These are phyloP conservation scores for Hymenoscyphus albidus DNA, from an alignment of 2,329 filamentous ascomycete genomes.

Conservation along the genomic window DNA sequence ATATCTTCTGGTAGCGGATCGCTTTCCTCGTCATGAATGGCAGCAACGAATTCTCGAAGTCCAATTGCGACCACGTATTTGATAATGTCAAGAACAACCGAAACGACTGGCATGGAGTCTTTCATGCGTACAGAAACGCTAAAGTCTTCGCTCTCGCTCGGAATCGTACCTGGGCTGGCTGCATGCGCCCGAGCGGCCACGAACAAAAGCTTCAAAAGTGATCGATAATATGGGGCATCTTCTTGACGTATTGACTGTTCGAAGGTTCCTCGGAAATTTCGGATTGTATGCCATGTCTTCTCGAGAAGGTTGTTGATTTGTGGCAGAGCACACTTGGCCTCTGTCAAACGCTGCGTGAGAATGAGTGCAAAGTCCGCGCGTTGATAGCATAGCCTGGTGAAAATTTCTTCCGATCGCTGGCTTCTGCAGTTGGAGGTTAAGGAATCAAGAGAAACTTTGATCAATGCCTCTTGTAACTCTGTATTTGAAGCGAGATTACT, in stretches of 20 bases:
- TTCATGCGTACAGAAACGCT: conserved; percentile 22
- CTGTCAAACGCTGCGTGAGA: conserved; percentile 74
- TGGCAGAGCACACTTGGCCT: conserved; percentile 44
- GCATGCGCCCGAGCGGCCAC: conserved; percentile 68
- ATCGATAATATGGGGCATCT: conserved; percentile 71
- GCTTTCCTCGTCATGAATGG: conserved; percentile 71
- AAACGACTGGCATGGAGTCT: conserved; percentile 36
- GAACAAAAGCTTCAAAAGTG: conserved; percentile 79
- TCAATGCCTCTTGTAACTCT: conserved; percentile 31
- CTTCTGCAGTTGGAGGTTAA: conserved; percentile 71
- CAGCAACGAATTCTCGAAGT: conserved; percentile 74
- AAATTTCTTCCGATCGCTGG: conserved; percentile 75
- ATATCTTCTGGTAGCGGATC: conserved; percentile 74
- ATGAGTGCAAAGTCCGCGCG: conserved; percentile 79
- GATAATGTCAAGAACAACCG: conserved; percentile 63
- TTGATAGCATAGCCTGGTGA: conserved; percentile 69
- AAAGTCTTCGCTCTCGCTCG: conserved; percentile 24
- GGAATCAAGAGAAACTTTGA: conserved; percentile 72
- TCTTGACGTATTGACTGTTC: conserved; percentile 54
- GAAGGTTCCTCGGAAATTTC: conserved; percentile 51
- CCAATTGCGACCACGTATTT: conserved; percentile 75
- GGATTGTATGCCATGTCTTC: conserved; percentile 58
- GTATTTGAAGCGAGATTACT: conserved; percentile 40
- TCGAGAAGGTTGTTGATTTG: conserved; percentile 53
- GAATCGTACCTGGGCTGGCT: conserved; percentile 26